Evolutionary conservation across 116 monocot genomes (phyloP), one percentile per base, ranked within the genome.

Genomic region (Posidonia oceanica): DNA sequence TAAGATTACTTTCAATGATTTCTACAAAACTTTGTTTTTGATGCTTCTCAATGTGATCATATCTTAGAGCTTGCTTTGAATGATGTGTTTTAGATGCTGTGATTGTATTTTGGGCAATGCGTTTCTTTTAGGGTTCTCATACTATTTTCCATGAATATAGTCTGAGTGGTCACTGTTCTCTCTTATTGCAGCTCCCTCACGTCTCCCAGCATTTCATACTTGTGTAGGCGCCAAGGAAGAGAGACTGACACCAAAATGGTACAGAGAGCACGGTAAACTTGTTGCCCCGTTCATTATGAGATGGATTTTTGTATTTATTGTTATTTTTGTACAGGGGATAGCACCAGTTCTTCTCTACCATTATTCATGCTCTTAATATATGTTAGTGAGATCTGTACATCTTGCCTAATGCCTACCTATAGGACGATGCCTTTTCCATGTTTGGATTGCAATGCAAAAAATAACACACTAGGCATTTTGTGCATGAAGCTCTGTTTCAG

Each of bases 191-290:
- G 96, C 75, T 71, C 87, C 92, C 66, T 83, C 92, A 55, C 81
- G 89, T 14, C 85, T 96, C 41, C 96, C 96, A 22, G 71, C 75
- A 74, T 96, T 96, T 85, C 96, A 96, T 71, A 92, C 96, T 58
- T 96, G 96, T 73, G 92, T 96, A 42, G 96, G 92, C 76, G 80
- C 89, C 36, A 79, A 81, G 77, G 92, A 91, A 21, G 85, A 96
- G 68, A 87, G 75, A 72, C 73, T 96, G 53, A 89, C 92, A 23
- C 80, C 83, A 67, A 87, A 87, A 68, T 96, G 96, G 96, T 96
- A 96, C 66, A 81, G 59, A 57, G 89, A 96, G 6, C 80, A 91
- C 72, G 96, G 96, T 96, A 89, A 70, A 37, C 15, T 69, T 70
- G 51, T 64, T 61, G 8, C 36, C 2, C 29, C 29, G 6, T 48